Evolutionary conservation across 768 basidiomycete genomes (phyloP), one percentile per base, ranked within the genome.

Genomic region (Coprinopsis cinerea): DNA sequence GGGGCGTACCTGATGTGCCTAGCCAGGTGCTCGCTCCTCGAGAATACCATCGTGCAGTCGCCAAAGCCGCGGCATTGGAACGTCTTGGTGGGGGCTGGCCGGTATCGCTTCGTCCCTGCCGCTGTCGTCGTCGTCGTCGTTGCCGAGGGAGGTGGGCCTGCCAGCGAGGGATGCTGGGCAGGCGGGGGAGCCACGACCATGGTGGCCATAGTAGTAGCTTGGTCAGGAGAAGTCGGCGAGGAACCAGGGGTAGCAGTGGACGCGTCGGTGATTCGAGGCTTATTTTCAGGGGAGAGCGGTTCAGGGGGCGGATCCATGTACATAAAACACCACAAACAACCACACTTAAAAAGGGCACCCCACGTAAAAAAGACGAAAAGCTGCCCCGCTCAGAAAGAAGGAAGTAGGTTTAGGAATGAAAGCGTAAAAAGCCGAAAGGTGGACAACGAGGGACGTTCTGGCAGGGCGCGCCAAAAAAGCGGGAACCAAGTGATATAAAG

Each of bases 21-120:
- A 53, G 94, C 92, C 4, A 98, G 75, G 70, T 98, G 95, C 68
- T 98, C 95, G 64, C 88, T 89, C 67, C 95, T 76, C 52, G 86
- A 88, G 66, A 98, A 98, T 53, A 94, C 91, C 92, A 96, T 97
- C 52, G 87, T 78, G 72, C 95, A 98, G 44, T 93, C 91, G 57
- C 92, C 92, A 64, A 87, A 97, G 11, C 94, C 94, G 44, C 84
- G 80, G 70, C 95, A 98, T 61, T 92, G 88, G 67, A 96, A 98
- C 25, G 92, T 92, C 73, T 95, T 96, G 49, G 89, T 86, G 4
- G 89, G 88, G 0, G 88, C 83, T 3, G 88, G 85, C 14, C 90
- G 78, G 61, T 88, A 89, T 40, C 89, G 78, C 61, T 84, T 88
- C 1, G 60, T 50, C 37, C 56, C 59, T 3, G 64, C 24, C n/a